These are phyloP conservation scores for Plasmodium falciparum DNA, from an alignment of 169 alveolate species.

Conservation along the genomic window DNA sequence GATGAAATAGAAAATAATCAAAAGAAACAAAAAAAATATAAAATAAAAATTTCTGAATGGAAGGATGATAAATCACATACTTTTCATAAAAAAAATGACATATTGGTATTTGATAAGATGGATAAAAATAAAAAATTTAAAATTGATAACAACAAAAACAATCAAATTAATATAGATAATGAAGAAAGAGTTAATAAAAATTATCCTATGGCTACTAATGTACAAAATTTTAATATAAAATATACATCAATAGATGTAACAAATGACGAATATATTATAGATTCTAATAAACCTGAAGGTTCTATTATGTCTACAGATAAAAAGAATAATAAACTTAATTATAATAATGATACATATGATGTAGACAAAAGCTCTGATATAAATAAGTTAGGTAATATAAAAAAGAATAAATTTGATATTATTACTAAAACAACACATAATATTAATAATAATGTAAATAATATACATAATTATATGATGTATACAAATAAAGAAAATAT, in stretches of 20 bases:
- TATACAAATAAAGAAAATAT: constrained; percentile 18
- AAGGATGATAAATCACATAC: not conserved
- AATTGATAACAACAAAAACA: not conserved
- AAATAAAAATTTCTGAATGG: constrained; percentile 3
- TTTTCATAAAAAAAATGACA: not conserved
- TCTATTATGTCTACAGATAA: not conserved
- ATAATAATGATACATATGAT: constrained; percentile 3
- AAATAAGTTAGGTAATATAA: not conserved
- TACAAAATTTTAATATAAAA: too few relatives aligned
- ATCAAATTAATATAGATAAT: not conserved
- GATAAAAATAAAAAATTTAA: not conserved
- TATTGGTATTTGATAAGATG: not conserved
- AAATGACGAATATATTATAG: not conserved
- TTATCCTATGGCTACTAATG: too few relatives aligned
- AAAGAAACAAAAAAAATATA: constrained; percentile 1
- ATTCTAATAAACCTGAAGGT: constrained; percentile 10
- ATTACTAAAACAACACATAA: not conserved
- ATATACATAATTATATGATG: not conserved
- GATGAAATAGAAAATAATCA: not conserved
- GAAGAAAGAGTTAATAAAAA: not conserved
- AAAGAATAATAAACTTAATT: not conserved
- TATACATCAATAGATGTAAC: too few relatives aligned
- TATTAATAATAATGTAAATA: constrained; percentile 15
- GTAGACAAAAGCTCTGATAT: not conserved
- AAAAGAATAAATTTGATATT: not conserved